phyloP scores from a whole-genome alignment of 2,329 filamentous ascomycete species.

The Cytospora chrysosperma region DNA sequence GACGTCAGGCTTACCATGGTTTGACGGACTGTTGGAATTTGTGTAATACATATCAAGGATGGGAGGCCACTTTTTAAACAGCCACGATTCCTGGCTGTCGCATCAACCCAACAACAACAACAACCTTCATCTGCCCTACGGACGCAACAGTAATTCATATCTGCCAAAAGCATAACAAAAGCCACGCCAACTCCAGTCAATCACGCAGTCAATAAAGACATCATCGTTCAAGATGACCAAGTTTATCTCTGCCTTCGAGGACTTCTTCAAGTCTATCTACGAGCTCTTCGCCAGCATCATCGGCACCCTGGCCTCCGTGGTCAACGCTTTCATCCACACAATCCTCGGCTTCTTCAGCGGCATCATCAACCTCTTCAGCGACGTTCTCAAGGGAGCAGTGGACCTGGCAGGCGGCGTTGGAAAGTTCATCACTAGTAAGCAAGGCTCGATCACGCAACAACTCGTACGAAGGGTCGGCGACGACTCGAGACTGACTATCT shows the following conservation, averaged over 20 bases:
- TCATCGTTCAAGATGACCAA: slow-evolving; percentile 26
- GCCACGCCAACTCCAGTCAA: neutral
- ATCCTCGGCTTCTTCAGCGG: slow-evolving; percentile 39
- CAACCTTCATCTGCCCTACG: neutral
- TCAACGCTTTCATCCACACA: slow-evolving; percentile 36
- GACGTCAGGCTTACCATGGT: slow-evolving; percentile 19
- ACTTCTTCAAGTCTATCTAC: slow-evolving; percentile 42
- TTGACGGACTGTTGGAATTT: slow-evolving; percentile 7
- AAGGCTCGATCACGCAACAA: neutral
- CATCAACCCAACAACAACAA: neutral
- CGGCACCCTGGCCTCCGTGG: slow-evolving; percentile 34
- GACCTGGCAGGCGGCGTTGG: slow-evolving; percentile 40
- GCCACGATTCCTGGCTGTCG: neutral
- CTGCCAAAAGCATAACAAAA: neutral
- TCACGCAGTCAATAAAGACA: neutral
- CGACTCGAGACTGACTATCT: neutral
- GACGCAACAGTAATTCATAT: neutral
- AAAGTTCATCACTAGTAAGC: slow-evolving; percentile 40
- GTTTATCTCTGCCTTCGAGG: slow-evolving; percentile 37
- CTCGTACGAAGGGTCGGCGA: neutral
- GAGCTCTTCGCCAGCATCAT: slow-evolving; percentile 42
- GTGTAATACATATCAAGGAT: neutral
- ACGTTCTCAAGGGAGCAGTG: slow-evolving; percentile 37
- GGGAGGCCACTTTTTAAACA: neutral
- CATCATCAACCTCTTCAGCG: slow-evolving; percentile 36